phyloP scores from a whole-genome alignment of 257 asterid genomes.

The Petunia secreta region DNA sequence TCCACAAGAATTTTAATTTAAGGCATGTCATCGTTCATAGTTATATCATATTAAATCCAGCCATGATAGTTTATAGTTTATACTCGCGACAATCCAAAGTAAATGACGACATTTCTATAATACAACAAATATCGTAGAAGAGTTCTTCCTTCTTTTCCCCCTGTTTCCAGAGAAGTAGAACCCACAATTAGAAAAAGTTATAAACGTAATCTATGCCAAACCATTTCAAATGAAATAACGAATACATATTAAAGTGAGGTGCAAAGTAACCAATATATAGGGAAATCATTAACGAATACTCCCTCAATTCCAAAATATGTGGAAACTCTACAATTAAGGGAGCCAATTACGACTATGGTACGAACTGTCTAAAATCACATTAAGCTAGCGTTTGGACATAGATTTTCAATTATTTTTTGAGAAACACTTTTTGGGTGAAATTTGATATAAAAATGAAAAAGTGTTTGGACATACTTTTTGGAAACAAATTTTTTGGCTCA shows the following conservation, averaged over 20 bases:
- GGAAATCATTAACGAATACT: background rate
- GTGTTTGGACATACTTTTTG: no score
- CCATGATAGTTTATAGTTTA: background rate
- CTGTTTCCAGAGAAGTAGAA: background rate
- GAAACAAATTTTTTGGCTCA: no score
- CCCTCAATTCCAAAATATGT: no score
- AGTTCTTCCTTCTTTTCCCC: background rate
- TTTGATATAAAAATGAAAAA: no score
- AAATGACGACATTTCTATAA: background rate
- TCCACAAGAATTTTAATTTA: background rate
- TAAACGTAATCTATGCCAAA: background rate
- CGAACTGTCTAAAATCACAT: no score
- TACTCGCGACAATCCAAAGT: background rate
- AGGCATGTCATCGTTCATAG: background rate
- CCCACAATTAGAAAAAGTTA: background rate
- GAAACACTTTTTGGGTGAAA: no score
- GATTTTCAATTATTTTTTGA: no score
- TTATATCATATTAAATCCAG: constrained; percentile 1
- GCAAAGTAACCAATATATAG: background rate
- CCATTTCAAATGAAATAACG: background rate
- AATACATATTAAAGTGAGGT: background rate
- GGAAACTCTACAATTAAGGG: no score
- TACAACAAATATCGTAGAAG: background rate
- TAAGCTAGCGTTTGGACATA: no score
- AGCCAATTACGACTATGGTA: no score